phyloP scores from a whole-genome alignment of 2,329 filamentous ascomycete species.

The Hymenotorrendiella dingleyae region DNA sequence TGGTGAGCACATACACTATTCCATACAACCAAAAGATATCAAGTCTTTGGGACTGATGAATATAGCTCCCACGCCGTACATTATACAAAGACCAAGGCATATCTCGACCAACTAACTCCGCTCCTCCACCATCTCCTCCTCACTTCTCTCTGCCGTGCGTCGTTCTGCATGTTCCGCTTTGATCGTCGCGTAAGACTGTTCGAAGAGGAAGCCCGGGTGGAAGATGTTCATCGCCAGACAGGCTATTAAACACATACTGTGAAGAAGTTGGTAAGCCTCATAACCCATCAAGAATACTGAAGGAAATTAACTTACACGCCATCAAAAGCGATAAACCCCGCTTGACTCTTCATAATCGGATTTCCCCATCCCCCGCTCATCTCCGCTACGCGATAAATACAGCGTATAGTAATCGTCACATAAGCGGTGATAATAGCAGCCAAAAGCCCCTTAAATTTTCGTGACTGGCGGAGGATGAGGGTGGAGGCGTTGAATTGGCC shows the following conservation, averaged over 20 bases:
- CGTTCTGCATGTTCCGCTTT: too few species aligned
- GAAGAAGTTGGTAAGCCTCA: neutral
- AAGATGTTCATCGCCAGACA: conserved; percentile 39
- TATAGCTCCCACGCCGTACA: too few species aligned
- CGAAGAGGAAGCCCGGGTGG: conserved; percentile 31
- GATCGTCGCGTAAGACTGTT: conserved; percentile 10
- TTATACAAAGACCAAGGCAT: too few species aligned
- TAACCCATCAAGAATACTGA: conserved; percentile 28
- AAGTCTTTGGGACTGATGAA: too few species aligned
- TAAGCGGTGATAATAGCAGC: conserved; percentile 9
- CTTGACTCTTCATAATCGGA: conserved; percentile 55
- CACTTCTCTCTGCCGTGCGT: too few species aligned
- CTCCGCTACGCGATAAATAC: conserved; percentile 39
- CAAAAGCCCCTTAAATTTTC: conserved; percentile 10
- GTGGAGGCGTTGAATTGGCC: conserved; percentile 8
- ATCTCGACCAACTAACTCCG: too few species aligned
- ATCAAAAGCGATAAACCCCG: conserved; percentile 49
- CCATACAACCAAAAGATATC: too few species aligned
- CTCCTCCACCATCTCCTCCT: too few species aligned
- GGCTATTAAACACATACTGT: conserved; percentile 39
- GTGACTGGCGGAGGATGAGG: conserved; percentile 5
- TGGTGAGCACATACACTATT: too few species aligned
- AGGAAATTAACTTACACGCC: too few species aligned
- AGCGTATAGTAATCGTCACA: conserved; percentile 10
- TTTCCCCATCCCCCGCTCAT: conserved; percentile 61